Evolutionary conservation across 2,329 filamentous ascomycete species (phyloP), one percentile per base, ranked within the genome.

Genomic region (Penicillium oxalicum): DNA sequence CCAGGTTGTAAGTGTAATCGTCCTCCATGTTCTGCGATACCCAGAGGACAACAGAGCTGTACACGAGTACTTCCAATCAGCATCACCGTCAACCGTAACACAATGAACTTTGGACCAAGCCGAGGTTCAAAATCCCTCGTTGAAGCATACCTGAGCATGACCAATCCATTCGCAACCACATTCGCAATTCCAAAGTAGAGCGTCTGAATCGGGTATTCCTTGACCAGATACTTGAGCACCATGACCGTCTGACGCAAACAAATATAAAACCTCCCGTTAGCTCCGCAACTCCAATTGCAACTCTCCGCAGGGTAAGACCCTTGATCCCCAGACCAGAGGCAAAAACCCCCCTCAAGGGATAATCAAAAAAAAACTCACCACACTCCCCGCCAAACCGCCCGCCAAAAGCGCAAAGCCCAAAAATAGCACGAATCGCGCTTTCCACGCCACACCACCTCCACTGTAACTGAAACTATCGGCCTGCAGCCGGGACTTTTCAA

Each of bases 21-120:
- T 86, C 83, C 65, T 86, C 83, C 70, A 86, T 84, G 61, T 86
- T 86, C 73, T 86, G 83, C 44, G 80, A 82, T 27, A 86, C 75
- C 83, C 83, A 86, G 32, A 86, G 75, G 34, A 85, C 79, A 42
- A 80, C 74, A 26, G 80, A 81, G 62, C 82, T 84, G 57, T 13
- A 35, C 50, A 9, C 42, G 18, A 18, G 18, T 18, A 18, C 18
- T 18, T 18, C 1, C 2, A 1, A 18, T 18, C 18, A 18, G 18
- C 18, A 18, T 18, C 18, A 18, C 18, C 18, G 4, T 32, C 29
- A 32, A 32, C 48, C 2, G 53, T 54, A 42, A 52, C 48, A 27
- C 27, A 39, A 27, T 5, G 7, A 13, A 13, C 4, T 11, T 32
- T 9, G 34, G 7, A 11, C 13, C n/a, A 18, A 24, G 13, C 1